Percentiles rank a stretch among this genome's conserved stretches.
These are phyloP conservation scores for Ganoderma lucidum DNA, from an alignment of 1,284 basidiomycete genomes.

Conservation along the genomic window DNA sequence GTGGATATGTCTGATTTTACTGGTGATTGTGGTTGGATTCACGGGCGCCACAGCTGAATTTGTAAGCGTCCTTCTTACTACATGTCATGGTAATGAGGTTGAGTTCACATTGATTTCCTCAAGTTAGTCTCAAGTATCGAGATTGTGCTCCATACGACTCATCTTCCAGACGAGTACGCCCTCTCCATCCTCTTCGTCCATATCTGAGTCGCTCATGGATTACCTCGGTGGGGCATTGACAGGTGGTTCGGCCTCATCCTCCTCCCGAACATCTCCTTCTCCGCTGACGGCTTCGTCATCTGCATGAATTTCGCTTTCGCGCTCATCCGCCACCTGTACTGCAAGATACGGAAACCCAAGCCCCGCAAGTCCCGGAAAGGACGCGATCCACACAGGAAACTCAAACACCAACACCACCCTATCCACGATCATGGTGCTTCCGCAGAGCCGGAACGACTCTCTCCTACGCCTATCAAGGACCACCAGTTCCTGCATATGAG, in stretches of 20 bases:
- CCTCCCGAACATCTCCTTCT: slow-evolving; percentile 71
- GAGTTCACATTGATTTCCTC: not conserved
- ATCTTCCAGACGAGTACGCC: slow-evolving; percentile 59
- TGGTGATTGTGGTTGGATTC: slow-evolving; percentile 59
- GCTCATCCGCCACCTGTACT: not conserved
- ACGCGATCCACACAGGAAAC: not conserved
- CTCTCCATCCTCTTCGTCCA: not conserved
- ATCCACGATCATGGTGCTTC: not conserved
- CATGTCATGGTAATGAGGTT: too few species aligned
- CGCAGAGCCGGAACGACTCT: not conserved
- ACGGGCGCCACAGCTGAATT: slow-evolving; percentile 76
- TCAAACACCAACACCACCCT: not conserved
- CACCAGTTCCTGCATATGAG: not conserved
- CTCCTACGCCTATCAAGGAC: not conserved
- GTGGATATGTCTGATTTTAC: slow-evolving; percentile 60
- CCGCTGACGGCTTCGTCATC: slow-evolving; percentile 67
- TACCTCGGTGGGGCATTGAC: not conserved
- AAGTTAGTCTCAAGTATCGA: slow-evolving; percentile 72
- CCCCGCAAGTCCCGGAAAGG: not conserved
- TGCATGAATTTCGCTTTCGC: slow-evolving; percentile 55
- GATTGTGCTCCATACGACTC: slow-evolving; percentile 50
- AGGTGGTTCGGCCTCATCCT: slow-evolving; percentile 76
- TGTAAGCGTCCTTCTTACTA: slow-evolving; percentile 47
- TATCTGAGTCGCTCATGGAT: not conserved
- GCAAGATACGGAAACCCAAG: not conserved